Conservation (phyloP, 2,329 filamentous ascomycete species). For the Ramularia collo-cygni region DNA sequence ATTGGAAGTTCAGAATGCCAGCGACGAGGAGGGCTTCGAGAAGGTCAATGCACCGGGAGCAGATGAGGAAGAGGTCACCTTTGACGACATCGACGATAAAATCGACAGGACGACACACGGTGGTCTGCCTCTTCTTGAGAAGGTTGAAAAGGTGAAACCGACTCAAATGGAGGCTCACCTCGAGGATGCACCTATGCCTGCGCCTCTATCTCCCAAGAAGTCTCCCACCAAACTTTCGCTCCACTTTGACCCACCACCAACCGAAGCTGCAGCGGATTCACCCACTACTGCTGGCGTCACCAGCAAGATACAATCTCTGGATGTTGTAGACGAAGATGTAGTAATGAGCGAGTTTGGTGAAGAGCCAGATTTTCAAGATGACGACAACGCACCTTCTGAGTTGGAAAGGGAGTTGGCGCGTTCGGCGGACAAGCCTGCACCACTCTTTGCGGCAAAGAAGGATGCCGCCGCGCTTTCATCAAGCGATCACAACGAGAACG, state of each 20-base stretch:
- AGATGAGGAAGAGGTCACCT: slow-evolving; percentile 58
- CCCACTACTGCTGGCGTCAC: slow-evolving; percentile 49
- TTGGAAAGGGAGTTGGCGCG: slow-evolving; percentile 34
- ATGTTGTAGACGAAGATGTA: slow-evolving; percentile 54
- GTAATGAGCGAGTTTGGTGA: slow-evolving; percentile 38
- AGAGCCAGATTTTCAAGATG: slow-evolving; percentile 26
- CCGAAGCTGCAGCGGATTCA: slow-evolving; percentile 34
- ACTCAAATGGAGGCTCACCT: background rate
- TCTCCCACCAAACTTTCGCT: slow-evolving; percentile 13
- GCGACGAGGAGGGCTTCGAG: slow-evolving; percentile 89
- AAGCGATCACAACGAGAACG: slow-evolving; percentile 1
- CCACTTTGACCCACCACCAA: slow-evolving; percentile 24
- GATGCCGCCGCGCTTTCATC: slow-evolving; percentile 3
- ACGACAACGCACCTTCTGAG: slow-evolving; percentile 25
- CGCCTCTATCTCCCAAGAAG: slow-evolving; percentile 27
- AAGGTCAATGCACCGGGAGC: slow-evolving; percentile 62
- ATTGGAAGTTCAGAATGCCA: slow-evolving; percentile 71
- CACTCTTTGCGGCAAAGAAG: slow-evolving; percentile 46
- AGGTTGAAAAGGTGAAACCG: slow-evolving; percentile 21
- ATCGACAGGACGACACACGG: slow-evolving; percentile 25
- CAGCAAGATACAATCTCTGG: slow-evolving; percentile 50
- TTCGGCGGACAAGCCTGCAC: slow-evolving; percentile 61
- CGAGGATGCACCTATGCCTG: slow-evolving; percentile 17
- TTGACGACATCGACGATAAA: slow-evolving; percentile 60
- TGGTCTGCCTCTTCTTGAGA: slow-evolving; percentile 22